Conservation (phyloP, 2,329 filamentous ascomycete genomes). For the Fusarium pseudocircinatum region DNA sequence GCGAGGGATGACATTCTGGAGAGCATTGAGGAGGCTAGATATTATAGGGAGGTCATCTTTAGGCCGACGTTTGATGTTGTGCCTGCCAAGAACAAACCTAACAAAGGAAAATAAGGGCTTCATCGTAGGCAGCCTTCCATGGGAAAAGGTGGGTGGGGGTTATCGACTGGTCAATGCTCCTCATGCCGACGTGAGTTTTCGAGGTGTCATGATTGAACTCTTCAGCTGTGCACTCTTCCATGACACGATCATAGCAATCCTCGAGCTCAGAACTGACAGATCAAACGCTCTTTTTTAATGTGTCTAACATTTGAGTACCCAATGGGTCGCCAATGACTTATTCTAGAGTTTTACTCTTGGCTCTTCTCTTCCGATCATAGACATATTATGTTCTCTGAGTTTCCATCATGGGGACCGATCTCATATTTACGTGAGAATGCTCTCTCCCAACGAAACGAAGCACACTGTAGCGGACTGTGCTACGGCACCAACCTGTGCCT, state of each 20-base stretch:
- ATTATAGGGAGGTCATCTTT: slow-evolving; percentile 80
- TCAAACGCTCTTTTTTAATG: neutral
- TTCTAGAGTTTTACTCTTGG: neutral
- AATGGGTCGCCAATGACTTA: neutral
- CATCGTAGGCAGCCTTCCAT: neutral
- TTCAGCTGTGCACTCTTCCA: neutral
- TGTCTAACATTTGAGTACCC: neutral
- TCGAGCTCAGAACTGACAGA: neutral
- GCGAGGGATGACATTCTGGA: slow-evolving; percentile 91
- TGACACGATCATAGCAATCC: neutral
- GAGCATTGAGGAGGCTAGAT: slow-evolving; percentile 91
- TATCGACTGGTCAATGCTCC: neutral
- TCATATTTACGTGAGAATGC: slow-evolving; percentile 14
- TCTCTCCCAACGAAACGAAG: slow-evolving; percentile 11
- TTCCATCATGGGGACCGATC: slow-evolving; percentile 13
- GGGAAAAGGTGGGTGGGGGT: slow-evolving; percentile 7
- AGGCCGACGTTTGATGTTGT: slow-evolving; percentile 43
- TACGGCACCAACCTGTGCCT: rapidly evolving
- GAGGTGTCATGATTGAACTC: slow-evolving; percentile 8
- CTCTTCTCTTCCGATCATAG: no score
- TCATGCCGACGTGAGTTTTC: neutral
- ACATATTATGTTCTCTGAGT: neutral
- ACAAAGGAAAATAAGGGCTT: slow-evolving; percentile 10
- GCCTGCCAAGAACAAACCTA: slow-evolving; percentile 39
- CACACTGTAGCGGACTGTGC: slow-evolving; percentile 26